Evolutionary conservation across 2,329 filamentous ascomycete genomes (phyloP).

Genomic region (Scytalidium sp.): DNA sequence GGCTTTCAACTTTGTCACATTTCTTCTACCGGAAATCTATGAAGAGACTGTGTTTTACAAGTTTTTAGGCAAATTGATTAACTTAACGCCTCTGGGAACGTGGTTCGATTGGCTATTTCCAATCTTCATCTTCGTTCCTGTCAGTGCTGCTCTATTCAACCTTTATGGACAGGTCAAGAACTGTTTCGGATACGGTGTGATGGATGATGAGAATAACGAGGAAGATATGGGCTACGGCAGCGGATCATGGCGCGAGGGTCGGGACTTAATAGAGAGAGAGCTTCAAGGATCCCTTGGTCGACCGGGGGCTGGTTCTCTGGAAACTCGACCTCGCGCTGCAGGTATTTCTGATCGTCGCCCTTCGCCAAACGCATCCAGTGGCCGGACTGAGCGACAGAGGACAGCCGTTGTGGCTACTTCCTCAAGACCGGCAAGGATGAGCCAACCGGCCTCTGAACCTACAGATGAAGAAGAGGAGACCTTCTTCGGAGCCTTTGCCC

Average conservation of each 20-base stretch:
- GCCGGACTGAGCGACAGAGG: constrained; percentile 25
- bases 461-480: constrained; percentile 68
- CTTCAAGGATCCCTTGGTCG: constrained; percentile 59
- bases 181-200: constrained; percentile 71
- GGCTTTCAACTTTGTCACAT: constrained; percentile 94
- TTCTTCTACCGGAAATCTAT: constrained; percentile 72
- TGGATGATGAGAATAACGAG: constrained; percentile 71
- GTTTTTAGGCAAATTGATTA: constrained; percentile 80
- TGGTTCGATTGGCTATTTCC: constrained; percentile 91
- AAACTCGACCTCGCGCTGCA: constrained; percentile 18
- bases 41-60: constrained; percentile 78
- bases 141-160: constrained; percentile 82
- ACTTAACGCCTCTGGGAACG: constrained; percentile 76
- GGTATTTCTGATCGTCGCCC: constrained; percentile 23
- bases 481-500: constrained; percentile 79
- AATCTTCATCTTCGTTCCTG: constrained; percentile 80
- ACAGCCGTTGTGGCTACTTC: constrained; percentile 26
- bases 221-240: constrained; percentile 66
- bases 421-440: constrained; percentile 16
- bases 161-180: constrained; percentile 80
- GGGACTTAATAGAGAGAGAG: constrained; percentile 86
- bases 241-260: constrained; percentile 87
- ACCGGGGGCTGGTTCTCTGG: constrained; percentile 26
- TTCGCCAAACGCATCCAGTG: constrained; percentile 22
- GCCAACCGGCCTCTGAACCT: constrained; percentile 27